phyloP scores from a whole-genome alignment of 805 yeast genomes.

The Lachancea sp. region DNA sequence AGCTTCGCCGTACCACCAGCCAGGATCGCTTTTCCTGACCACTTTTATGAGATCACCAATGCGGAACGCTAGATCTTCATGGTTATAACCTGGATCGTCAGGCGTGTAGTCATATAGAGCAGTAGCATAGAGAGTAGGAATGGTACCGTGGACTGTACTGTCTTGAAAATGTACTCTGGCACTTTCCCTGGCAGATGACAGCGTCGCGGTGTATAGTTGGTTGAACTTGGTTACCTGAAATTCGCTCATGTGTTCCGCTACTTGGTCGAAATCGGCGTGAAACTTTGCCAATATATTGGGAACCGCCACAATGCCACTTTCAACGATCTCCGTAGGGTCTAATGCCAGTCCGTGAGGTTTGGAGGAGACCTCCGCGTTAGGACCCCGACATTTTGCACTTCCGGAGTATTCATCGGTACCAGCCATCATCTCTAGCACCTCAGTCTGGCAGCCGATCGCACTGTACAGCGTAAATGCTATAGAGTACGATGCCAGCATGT shows the following conservation, averaged over 20 bases:
- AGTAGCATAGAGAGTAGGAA: slow-evolving; percentile 6
- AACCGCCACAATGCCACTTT: neutral
- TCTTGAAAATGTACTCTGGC: slow-evolving; percentile 3
- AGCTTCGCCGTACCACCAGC: slow-evolving; percentile 12
- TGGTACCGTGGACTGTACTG: slow-evolving; percentile 1
- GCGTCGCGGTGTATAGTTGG: slow-evolving; percentile 1
- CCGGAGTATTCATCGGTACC: neutral
- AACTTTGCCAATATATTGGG: slow-evolving; percentile 3
- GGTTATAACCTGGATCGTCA: neutral
- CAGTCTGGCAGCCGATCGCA: neutral
- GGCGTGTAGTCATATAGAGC: slow-evolving; percentile 1
- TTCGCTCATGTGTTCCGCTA: neutral
- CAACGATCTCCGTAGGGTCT: neutral
- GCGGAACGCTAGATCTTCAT: slow-evolving; percentile 3
- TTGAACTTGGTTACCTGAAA: slow-evolving; percentile 5
- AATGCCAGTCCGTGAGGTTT: neutral
- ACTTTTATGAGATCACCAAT: slow-evolving; percentile 9
- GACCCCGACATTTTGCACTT: neutral
- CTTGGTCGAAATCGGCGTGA: slow-evolving; percentile 5
- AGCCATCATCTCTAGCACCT: neutral
- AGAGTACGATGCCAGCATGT: slow-evolving; percentile 18
- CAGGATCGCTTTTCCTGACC: slow-evolving; percentile 6
- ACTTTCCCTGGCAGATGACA: neutral
- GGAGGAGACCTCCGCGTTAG: neutral
- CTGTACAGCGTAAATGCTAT: slow-evolving; percentile 17